These are phyloP conservation scores for Mucor saturninus DNA, from an alignment of 371 early-diverging fungal species.

Conservation along the genomic window DNA sequence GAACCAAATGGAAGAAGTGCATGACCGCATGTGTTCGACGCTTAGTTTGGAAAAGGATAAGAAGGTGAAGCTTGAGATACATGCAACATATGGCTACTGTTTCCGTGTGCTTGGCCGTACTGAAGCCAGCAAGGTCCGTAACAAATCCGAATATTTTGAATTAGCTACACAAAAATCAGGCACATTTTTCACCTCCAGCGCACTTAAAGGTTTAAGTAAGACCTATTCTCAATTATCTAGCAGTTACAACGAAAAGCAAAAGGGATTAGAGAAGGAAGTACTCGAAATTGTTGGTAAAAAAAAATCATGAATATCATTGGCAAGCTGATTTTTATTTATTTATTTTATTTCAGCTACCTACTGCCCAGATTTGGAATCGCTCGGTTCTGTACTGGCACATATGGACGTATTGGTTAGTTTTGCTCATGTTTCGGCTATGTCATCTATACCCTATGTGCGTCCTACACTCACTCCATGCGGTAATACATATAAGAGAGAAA, in stretches of 20 bases:
- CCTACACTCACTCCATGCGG: conserved; percentile 70
- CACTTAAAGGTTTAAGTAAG: conserved; percentile 62
- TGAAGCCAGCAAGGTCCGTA: conserved; percentile 47
- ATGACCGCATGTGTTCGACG: conserved; percentile 51
- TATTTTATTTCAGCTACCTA: conserved; percentile 65
- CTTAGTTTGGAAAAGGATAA: conserved; percentile 83
- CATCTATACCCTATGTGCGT: conserved; percentile 84
- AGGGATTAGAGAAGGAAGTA: conserved; percentile 82
- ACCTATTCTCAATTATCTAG: conserved; percentile 54
- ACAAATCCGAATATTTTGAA: conserved; percentile 78
- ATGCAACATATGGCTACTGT: conserved; percentile 82
- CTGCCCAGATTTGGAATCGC: conserved; percentile 75
- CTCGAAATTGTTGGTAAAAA: conserved; percentile 74
- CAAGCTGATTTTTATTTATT: too few species aligned
- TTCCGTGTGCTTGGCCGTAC: conserved; percentile 78
- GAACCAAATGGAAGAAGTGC: conserved; percentile 67
- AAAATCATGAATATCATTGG: background rate
- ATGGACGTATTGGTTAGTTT: conserved; percentile 90
- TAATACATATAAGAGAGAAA: conserved; percentile 9
- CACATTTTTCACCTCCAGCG: conserved; percentile 82
- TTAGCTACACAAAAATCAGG: conserved; percentile 91
- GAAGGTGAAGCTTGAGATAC: conserved; percentile 90
- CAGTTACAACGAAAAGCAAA: conserved; percentile 74
- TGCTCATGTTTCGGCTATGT: conserved; percentile 85
- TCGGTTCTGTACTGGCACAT: conserved; percentile 80